Base-by-base conservation (phyloP, 2,329 filamentous ascomycete genomes). In the Pseudocercospora pini-densiflorae region DNA sequence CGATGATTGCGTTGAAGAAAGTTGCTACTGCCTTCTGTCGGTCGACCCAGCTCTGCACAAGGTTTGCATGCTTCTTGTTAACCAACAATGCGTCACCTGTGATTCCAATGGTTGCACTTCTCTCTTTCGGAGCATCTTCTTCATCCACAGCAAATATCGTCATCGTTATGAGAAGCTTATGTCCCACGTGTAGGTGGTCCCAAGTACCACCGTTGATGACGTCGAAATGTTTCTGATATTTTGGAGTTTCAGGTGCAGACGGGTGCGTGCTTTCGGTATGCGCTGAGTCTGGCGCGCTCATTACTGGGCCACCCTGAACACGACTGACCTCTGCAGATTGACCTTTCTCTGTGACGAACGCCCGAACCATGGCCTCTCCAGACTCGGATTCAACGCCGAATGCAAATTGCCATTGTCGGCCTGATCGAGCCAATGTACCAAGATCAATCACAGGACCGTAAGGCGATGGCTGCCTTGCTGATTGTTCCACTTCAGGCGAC, bases 131-230 rank as follows among this genome's bases (percentile, higher is more conserved):
- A 16, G 58, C 58, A 1, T 64, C 74, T 0, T 68, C 72, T 33
- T 79, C 74, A 65, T 87, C 86, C 64, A 91, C 84, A 16, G 93
- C 85, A 63, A 97, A 87, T 0, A 90, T 87, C 0, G 91, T 92
- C 68, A 94, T 94, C n/a, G 94, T 93, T 21, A 99, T 87, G 21
- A 99, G 86, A n/a, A 98, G 85, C 80, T 98, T 99, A 82, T 99
- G 95, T 5, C 95, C 95, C 3, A 92, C 89, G 77, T 99, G 95
- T 23, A 99, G 86, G 79, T 98, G 93, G 78, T 99, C 95, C 80
- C 98, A 99, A 0, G 95, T 99, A 9, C 95, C 95, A 31, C 94
- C 95, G 12, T 98, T 87, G 61, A 90, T 92, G 59, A 96, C 90
- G 14, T 87, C 85, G 66, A 83, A 80, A 77, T 92, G 87, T 49